phyloP scores from a whole-genome alignment of 345 rosid species.

The Brassica juncea region DNA sequence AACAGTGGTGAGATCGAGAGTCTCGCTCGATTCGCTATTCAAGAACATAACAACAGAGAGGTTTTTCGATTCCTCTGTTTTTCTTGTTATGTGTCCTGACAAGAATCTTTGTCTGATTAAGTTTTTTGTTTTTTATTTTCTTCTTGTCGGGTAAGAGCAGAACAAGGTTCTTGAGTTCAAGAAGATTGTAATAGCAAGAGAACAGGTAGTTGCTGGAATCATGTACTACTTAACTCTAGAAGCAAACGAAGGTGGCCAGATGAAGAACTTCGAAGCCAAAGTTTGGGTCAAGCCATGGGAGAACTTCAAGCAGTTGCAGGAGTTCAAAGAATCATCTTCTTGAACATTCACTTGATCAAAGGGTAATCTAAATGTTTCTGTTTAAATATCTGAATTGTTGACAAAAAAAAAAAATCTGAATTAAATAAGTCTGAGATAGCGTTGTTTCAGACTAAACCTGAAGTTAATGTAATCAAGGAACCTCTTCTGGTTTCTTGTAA shows the following conservation, averaged over 20 bases:
- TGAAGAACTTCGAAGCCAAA: constrained; percentile 68
- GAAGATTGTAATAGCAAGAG: constrained; percentile 63
- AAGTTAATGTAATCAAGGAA: constrained; percentile 22
- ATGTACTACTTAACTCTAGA: constrained; percentile 63
- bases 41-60: constrained; percentile 59
- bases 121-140: not conserved
- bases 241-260: constrained; percentile 59
- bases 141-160: not conserved
- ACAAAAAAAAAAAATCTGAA: not conserved
- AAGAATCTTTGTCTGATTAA: constrained; percentile 6
- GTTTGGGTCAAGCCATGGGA: constrained; percentile 90
- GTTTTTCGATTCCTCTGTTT: constrained; percentile 35
- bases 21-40: constrained; percentile 64
- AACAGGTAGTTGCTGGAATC: constrained; percentile 60
- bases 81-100: not conserved
- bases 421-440: not conserved
- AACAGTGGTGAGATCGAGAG: constrained; percentile 53
- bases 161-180: constrained; percentile 54
- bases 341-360: not conserved
- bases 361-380: not conserved
- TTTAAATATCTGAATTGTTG: not conserved
- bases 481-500: constrained; percentile 1
- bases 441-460: not conserved
- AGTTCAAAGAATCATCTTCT: constrained; percentile 53
- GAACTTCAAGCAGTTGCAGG: constrained; percentile 68